A percentile compares a stretch with the other conserved stretches of the same genome.
phyloP scores from a whole-genome alignment of 768 basidiomycete genomes.

The Kwoniella botswanensis region DNA sequence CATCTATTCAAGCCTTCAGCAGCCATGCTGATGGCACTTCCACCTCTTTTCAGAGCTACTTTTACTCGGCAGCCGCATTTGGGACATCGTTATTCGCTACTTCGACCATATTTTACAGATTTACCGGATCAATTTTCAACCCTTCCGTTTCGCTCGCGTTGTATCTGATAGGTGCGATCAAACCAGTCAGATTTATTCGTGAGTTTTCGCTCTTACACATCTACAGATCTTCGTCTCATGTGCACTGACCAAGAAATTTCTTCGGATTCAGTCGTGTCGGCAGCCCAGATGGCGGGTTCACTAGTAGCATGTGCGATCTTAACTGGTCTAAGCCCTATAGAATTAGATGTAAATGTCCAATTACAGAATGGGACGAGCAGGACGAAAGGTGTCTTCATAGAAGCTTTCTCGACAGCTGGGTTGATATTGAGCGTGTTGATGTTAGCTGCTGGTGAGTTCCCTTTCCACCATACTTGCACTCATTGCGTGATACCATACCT shows the following conservation, averaged over 20 bases:
- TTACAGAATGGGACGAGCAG: conserved; percentile 42
- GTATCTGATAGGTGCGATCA: conserved; percentile 46
- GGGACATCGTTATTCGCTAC: conserved; percentile 48
- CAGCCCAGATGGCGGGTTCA: conserved; percentile 45
- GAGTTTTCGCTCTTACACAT: conserved; percentile 8
- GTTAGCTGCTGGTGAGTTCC: conserved; percentile 49
- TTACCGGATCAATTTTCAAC: conserved; percentile 54
- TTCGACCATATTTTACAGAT: conserved; percentile 53
- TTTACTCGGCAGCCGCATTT: conserved; percentile 46
- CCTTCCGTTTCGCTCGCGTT: conserved; percentile 50
- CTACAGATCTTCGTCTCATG: background rate
- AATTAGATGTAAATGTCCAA: conserved; percentile 30
- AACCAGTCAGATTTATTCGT: conserved; percentile 49
- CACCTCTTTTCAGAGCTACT: conserved; percentile 26
- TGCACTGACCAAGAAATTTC: background rate
- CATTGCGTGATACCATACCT: no score
- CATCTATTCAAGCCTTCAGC: background rate
- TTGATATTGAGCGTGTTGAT: conserved; percentile 51
- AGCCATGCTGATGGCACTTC: background rate
- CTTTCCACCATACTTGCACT: background rate
- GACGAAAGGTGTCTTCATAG: conserved; percentile 53
- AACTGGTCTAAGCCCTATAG: conserved; percentile 48
- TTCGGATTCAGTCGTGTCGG: conserved; percentile 28
- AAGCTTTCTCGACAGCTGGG: conserved; percentile 53
- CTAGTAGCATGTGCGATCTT: conserved; percentile 50